phyloP scores from a whole-genome alignment of 352 stramenopile genomes.

The Globisporangium iwayamae region DNA sequence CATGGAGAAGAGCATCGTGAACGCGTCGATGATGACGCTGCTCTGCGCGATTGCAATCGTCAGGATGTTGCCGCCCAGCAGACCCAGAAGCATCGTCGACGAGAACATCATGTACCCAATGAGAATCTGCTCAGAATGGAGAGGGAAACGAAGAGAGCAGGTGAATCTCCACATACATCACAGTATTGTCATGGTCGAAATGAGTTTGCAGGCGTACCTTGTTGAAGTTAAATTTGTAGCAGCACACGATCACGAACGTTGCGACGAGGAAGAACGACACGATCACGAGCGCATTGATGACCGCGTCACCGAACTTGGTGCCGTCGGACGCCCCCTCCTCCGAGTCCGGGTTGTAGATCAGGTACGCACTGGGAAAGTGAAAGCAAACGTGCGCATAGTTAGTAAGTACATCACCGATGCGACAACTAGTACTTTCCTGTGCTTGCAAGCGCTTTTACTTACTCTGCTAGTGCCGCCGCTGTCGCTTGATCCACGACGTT shows the following conservation, averaged over 20 bases:
- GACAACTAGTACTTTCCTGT: no score
- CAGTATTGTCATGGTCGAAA: not conserved
- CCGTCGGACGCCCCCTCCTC: constrained; percentile 48
- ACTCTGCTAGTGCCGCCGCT: constrained; percentile 70
- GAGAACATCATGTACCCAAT: constrained; percentile 91
- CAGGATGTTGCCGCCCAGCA: constrained; percentile 85
- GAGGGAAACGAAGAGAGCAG: not conserved
- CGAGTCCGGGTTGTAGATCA: constrained; percentile 68
- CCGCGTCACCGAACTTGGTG: constrained; percentile 67
- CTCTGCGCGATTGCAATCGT: constrained; percentile 66
- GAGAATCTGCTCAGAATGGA: constrained; percentile 39
- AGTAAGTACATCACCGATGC: no score
- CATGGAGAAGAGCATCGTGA: constrained; percentile 76
- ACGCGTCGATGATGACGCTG: constrained; percentile 52
- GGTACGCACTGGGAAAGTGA: constrained; percentile 49
- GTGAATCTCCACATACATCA: not conserved
- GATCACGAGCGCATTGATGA: constrained; percentile 89
- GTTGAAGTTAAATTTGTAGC: constrained; percentile 90
- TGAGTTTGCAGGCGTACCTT: constrained; percentile 26
- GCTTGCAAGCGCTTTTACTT: constrained; percentile 11
- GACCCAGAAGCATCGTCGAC: constrained; percentile 79
- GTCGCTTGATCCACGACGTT: constrained; percentile 78
- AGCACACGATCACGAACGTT: constrained; percentile 89
- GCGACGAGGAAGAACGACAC: constrained; percentile 87
- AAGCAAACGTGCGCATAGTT: not conserved